phyloP scores from a whole-genome alignment of 495 filamentous ascomycete genomes.

The Pseudomonodictys pantanalensis region DNA sequence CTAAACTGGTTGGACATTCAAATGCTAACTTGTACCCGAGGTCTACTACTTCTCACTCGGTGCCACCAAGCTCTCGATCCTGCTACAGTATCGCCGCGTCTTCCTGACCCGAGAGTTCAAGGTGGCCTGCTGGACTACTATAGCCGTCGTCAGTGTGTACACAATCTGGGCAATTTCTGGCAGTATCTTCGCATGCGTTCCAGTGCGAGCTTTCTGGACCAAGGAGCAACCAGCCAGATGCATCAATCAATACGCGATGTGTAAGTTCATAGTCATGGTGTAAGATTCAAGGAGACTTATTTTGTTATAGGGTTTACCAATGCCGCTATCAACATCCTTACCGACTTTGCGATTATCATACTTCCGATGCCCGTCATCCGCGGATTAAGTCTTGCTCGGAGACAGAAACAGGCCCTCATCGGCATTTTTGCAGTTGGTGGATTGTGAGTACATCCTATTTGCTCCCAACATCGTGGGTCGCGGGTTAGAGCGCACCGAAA shows the following conservation, averaged over 20 bases:
- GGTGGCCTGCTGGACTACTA: conserved; percentile 21
- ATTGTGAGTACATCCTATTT: conserved; percentile 30
- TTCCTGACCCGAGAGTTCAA: conserved; percentile 28
- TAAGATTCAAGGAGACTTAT: too few species aligned
- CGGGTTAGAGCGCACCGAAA: not conserved
- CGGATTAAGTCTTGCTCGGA: conserved; percentile 28
- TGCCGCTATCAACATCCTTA: conserved; percentile 51
- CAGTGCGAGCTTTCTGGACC: conserved; percentile 43
- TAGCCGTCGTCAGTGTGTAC: conserved; percentile 30
- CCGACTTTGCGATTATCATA: conserved; percentile 49
- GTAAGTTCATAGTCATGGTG: too few species aligned
- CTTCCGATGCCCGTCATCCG: conserved; percentile 36
- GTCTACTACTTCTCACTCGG: conserved; percentile 34
- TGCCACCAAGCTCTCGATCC: conserved; percentile 34
- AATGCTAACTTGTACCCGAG: too few species aligned
- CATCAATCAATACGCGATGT: conserved; percentile 46
- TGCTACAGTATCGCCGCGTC: conserved; percentile 36
- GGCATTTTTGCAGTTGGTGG: conserved; percentile 36
- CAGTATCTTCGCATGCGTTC: conserved; percentile 37
- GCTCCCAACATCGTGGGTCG: not conserved
- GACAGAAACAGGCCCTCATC: conserved; percentile 35
- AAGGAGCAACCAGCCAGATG: conserved; percentile 36
- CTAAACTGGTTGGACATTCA: too few species aligned
- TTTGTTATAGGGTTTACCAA: conserved; percentile 54
- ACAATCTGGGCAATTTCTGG: conserved; percentile 33